A percentile compares a stretch with the other conserved stretches of the same genome.
Evolutionary conservation across 768 basidiomycete species (phyloP).

Genomic region (Fomitopsis pulvina): DNA sequence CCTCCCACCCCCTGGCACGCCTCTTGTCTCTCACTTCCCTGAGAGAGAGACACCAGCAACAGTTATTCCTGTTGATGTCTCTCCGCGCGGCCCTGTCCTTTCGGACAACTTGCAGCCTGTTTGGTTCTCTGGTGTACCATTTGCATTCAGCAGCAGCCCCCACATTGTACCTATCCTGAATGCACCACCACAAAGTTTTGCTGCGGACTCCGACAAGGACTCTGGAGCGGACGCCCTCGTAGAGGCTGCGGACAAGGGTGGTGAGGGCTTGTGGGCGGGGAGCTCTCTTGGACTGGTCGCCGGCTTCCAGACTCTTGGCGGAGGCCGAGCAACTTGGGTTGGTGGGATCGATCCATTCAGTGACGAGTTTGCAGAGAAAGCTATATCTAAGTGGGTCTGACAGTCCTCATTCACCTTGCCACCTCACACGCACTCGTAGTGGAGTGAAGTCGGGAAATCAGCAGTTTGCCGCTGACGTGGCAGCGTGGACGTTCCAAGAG

Average conservation of each 20-base stretch:
- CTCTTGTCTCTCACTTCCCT: conserved; percentile 83
- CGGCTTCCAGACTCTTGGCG: conserved; percentile 81
- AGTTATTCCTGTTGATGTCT: conserved; percentile 57
- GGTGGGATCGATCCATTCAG: conserved; percentile 79
- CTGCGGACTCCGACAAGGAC: conserved; percentile 56
- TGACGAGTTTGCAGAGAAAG: conserved; percentile 65
- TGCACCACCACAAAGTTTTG: conserved; percentile 72
- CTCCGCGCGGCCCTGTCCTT: conserved; percentile 38
- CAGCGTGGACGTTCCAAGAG: conserved; percentile 91
- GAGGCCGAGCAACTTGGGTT: conserved; percentile 72
- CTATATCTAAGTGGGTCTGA: conserved; percentile 47
- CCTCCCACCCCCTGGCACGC: conserved; percentile 77
- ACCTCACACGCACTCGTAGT: conserved; percentile 24
- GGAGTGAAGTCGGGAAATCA: conserved; percentile 67
- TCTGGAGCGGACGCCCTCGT: conserved; percentile 54
- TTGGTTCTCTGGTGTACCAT: conserved; percentile 71
- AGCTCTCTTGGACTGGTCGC: conserved; percentile 70
- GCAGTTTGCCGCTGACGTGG: conserved; percentile 66
- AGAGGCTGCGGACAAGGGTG: conserved; percentile 66
- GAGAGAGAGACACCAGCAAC: conserved; percentile 57
- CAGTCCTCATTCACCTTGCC: not conserved
- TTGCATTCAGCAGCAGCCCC: conserved; percentile 65
- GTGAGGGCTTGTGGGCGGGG: conserved; percentile 83
- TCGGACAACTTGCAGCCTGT: conserved; percentile 47
- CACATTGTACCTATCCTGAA: conserved; percentile 76